phyloP scores from a whole-genome alignment of 2,329 filamentous ascomycete species.

The Microdochium paspali region DNA sequence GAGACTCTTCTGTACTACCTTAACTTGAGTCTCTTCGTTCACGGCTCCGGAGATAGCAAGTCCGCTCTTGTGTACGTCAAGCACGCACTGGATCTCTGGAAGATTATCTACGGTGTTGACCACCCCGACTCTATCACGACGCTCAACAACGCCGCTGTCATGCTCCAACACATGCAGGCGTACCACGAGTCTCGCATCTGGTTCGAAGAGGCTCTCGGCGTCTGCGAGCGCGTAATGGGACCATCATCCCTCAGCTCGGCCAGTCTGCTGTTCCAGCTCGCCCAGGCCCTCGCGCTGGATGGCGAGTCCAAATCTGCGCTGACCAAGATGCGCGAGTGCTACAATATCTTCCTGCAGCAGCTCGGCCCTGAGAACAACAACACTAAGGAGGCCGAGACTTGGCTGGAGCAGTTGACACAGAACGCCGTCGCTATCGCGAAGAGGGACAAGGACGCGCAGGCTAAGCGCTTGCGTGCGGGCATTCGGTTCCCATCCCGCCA shows the following conservation, averaged over 20 bases:
- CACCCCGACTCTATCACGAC: slow-evolving; percentile 98
- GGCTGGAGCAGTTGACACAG: slow-evolving; percentile 92
- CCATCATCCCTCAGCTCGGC: slow-evolving; percentile 86
- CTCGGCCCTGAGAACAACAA: slow-evolving; percentile 90
- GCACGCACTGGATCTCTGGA: slow-evolving; percentile 92
- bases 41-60: slow-evolving; percentile 84
- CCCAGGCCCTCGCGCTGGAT: slow-evolving; percentile 91
- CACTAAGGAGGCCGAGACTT: slow-evolving; percentile 94
- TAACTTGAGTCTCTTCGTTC: slow-evolving; percentile 89
- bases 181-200: slow-evolving; percentile 92
- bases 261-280: slow-evolving; percentile 92
- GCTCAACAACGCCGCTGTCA: slow-evolving; percentile 96
- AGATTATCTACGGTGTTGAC: slow-evolving; percentile 85
- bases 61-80: slow-evolving; percentile 80
- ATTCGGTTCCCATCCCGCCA: slow-evolving; percentile 59
- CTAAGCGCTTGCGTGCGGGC: slow-evolving; percentile 59
- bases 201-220: slow-evolving; percentile 87
- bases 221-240: slow-evolving; percentile 86
- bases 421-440: slow-evolving; percentile 93
- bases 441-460: slow-evolving; percentile 79
- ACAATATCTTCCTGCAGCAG: slow-evolving; percentile 84
- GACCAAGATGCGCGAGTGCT: slow-evolving; percentile 88
- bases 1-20: slow-evolving; percentile 94
- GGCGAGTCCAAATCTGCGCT: slow-evolving; percentile 89
- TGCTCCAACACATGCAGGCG: slow-evolving; percentile 91